phyloP scores from a whole-genome alignment of 805 yeast species.

The Torulaspora microellipsoides region DNA sequence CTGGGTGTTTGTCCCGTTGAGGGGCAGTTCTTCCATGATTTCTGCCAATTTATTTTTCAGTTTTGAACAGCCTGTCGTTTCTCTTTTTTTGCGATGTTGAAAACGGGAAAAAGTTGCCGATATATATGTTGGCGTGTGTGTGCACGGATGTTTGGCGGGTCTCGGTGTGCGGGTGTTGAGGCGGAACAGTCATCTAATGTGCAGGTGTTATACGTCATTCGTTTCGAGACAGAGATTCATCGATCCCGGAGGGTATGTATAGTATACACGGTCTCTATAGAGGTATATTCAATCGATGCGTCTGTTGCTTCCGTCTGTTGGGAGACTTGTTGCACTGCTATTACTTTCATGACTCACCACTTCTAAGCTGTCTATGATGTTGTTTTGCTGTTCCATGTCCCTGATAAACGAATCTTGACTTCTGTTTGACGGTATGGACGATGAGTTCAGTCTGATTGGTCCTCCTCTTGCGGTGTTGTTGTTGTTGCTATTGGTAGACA shows the following conservation, averaged over 20 bases:
- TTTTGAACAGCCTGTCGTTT: no score
- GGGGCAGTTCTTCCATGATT: no score
- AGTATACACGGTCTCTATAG: neutral
- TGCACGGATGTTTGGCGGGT: no score
- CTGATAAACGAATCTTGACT: constrained; percentile 33
- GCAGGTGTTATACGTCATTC: neutral
- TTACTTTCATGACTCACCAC: constrained; percentile 4
- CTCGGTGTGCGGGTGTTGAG: neutral
- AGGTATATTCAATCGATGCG: neutral
- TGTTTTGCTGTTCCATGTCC: constrained; percentile 40
- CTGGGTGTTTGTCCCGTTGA: no score
- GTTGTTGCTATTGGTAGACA: no score
- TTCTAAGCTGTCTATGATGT: constrained; percentile 39
- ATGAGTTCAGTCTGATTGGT: constrained; percentile 12
- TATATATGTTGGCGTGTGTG: no score
- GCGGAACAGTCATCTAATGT: neutral
- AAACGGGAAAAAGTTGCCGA: no score
- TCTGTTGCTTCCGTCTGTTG: no score
- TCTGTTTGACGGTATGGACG: constrained; percentile 11
- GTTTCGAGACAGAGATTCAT: neutral
- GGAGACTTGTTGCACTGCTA: no score
- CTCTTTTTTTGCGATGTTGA: no score
- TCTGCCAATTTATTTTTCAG: no score
- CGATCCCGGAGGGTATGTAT: neutral
- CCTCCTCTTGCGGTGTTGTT: constrained; percentile 5